Evolutionary conservation across 805 yeast species (phyloP), one percentile per base, ranked within the genome.

Genomic region (Teunomyces atbi): DNA sequence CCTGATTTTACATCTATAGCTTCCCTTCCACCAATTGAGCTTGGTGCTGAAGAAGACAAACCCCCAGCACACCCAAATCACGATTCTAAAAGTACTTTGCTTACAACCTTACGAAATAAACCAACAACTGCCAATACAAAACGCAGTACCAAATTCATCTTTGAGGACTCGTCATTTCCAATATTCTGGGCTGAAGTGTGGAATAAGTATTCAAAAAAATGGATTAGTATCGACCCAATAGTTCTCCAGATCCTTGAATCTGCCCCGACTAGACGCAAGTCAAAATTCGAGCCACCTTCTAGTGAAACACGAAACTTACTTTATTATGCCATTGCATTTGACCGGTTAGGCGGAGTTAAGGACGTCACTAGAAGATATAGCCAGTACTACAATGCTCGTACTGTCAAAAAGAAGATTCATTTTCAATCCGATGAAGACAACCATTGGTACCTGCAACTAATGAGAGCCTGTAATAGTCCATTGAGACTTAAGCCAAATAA

Each of bases 141-240:
- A 12, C 11, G 5, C 5, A 15, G 41, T 26, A 15, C 23, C 26
- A 11, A 27, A 10, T 29, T 38, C 37, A 27, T 15, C 13, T 60
- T 64, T 38, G 58, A 54, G 7, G 59, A 60, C 15, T 62, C 71
- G 2, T 49, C 46, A 6, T 84, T 71, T 57, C 97, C 97, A 0
- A 75, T 90, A 0, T 90, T 84, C 59, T 94, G 99, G 99, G 83
- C 83, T 18, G 99, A 94, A 61, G 96, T 87, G 0, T 92, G 96
- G 96, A 91, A 92, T 60, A 77, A 77, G 42, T 79, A 76, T 47
- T 66, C 81, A 4, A 76, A 81, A 48, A 78, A 74, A 42, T 92
- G 97, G 95, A 76, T 90, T n/a, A 80, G 95, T 2, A 74, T 90
- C 1, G 99, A 94, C 57, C 94, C 97, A 0, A 69, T 84, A 0